These are phyloP conservation scores for Pseudopyrenochaeta lycopersici DNA, from an alignment of 2,329 filamentous ascomycete species.

Conservation along the genomic window DNA sequence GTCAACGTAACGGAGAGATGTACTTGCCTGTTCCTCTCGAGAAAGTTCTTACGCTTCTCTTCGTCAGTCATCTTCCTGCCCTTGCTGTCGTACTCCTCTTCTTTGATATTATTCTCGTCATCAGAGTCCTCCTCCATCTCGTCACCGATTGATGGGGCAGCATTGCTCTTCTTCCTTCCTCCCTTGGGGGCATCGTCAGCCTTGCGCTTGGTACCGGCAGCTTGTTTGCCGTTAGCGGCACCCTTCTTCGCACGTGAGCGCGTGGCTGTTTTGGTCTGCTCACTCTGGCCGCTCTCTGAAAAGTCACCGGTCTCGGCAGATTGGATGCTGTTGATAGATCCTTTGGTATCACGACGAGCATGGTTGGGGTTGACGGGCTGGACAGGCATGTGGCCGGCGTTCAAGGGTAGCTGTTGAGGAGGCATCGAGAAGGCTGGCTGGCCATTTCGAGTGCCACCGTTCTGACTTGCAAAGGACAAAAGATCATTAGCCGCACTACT, in stretches of 20 bases:
- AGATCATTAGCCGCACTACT: conserved; percentile 96
- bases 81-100: conserved; percentile 57
- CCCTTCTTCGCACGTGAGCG: conserved; percentile 49
- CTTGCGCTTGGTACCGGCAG: conserved; percentile 70
- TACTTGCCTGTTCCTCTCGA: conserved; percentile 91
- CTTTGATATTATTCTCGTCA: conserved; percentile 50
- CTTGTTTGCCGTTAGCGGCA: conserved; percentile 45
- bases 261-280: conserved; percentile 67
- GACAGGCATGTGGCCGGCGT: conserved; percentile 57
- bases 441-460: conserved; percentile 65
- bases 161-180: conserved; percentile 72
- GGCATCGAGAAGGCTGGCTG: conserved; percentile 60
- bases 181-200: conserved; percentile 76
- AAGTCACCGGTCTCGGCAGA: conserved; percentile 67
- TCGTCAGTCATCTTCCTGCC: conserved; percentile 95
- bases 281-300: conserved; percentile 76
- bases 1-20: background rate
- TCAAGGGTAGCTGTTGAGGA: conserved; percentile 48
- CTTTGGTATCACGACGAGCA: conserved; percentile 59
- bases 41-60: conserved; percentile 97
- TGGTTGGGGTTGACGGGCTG: conserved; percentile 60
- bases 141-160: conserved; percentile 58
- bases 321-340: conserved; percentile 67
- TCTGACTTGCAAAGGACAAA: conserved; percentile 81
- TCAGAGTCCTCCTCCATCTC: conserved; percentile 54